A percentile compares a stretch with the other conserved stretches of the same genome.
Evolutionary conservation across 192 early-diverging fungal genomes (phyloP).

Genomic region (Thoreauomyces humboldtii): DNA sequence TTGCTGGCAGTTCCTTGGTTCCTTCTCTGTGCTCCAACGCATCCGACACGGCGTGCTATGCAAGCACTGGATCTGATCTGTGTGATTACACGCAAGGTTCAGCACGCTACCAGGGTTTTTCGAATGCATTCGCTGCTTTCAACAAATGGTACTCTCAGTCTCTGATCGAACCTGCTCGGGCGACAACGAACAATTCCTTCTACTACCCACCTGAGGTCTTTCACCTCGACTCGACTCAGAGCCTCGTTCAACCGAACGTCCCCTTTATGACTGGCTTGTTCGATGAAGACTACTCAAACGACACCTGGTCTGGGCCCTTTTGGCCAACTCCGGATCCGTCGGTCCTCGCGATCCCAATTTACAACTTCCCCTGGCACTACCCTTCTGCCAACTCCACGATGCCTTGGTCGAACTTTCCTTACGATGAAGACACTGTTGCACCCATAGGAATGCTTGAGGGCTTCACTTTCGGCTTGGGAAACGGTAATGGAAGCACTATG

Average conservation of each 20-base stretch:
- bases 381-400: background rate
- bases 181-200: background rate
- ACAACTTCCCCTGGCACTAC: background rate
- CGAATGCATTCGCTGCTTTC: background rate
- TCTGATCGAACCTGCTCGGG: background rate
- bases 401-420: constrained; percentile 1
- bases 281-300: background rate
- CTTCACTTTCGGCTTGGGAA: too few species aligned
- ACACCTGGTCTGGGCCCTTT: constrained; percentile 1
- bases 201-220: background rate
- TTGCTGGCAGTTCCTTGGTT: too few species aligned
- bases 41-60: too few species aligned
- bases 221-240: background rate
- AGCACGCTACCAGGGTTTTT: too few species aligned
- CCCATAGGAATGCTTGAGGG: too few species aligned
- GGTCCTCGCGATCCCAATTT: background rate
- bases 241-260: background rate
- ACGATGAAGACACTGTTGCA: too few species aligned
- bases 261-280: too few species aligned
- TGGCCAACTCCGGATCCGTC: background rate
- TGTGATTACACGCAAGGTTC: too few species aligned
- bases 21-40: too few species aligned
- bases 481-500: too few species aligned
- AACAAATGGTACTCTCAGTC: background rate
- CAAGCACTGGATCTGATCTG: too few species aligned